Base-by-base conservation (phyloP, 2,329 filamentous ascomycete genomes). In the Leptodontidium sp. region DNA sequence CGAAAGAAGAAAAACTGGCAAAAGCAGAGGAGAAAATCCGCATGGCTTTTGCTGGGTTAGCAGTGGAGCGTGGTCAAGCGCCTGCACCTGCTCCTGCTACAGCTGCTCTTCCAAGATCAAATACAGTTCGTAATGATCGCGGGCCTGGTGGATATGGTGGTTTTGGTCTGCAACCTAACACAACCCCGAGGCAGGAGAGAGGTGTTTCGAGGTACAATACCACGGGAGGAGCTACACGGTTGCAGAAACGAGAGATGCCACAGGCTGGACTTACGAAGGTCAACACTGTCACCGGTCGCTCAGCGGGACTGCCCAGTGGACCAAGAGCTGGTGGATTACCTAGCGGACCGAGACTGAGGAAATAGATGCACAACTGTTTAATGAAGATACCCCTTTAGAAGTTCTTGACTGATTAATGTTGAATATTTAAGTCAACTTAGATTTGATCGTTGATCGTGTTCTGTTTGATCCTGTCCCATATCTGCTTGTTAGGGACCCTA, bases 1-100 rank as follows among this genome's bases (percentile, higher is more conserved):
- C 61, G 7, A 55, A 62, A 29, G 65, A 67, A 29, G 58, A 67
- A 12, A 62, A 62, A n/a, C 50, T 67, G 2, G 45, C 29, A 3
- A 63, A 63, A 49, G 65, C 65, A 21, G 65, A 67, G 29, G 61
- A 45, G 40, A 67, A 67, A 49, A 67, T 67, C 26, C 59, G 61
- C 15, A 45, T 47, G 43, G 65, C 65, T 12, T 67, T 67, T 53
- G 65, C 59, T 24, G 43, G 50, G 21, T 59, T 67, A 24, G 65
- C 58, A 32, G 26, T 57, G 5, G 65, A 67, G 40, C 40, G 65
- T n/a, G 50, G 29, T 5, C 58, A 63, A 29, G 15, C 49, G 5
- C 21, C 38, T 17, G 11, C 62, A 5, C 50, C 26, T 9, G 5
- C 43, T 9, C 21, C 24, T 17, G 24, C 32, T 29, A 7, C 49